Conservation (phyloP, 805 yeast species). For the Metschnikowia gelsemii region DNA sequence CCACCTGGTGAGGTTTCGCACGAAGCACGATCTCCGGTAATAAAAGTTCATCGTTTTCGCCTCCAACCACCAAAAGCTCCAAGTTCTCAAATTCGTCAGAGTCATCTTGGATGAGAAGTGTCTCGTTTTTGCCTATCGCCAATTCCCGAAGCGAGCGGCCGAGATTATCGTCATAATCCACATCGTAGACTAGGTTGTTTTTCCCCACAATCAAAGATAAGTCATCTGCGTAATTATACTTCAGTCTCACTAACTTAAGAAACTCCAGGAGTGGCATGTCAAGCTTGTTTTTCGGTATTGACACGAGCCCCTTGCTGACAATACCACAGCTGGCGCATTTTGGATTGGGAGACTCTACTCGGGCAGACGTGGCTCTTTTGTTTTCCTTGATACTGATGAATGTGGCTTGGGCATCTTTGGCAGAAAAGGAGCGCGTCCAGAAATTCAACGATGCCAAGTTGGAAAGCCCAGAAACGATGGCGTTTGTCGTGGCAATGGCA, state of each 20-base stretch:
- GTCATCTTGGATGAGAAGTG: slow-evolving; percentile 76
- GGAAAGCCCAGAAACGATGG: slow-evolving; percentile 88
- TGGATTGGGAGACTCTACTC: slow-evolving; percentile 59
- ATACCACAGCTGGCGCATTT: slow-evolving; percentile 67
- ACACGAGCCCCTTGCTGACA: slow-evolving; percentile 31
- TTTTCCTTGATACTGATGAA: slow-evolving; percentile 49
- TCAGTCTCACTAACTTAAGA: slow-evolving; percentile 46
- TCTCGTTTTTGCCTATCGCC: slow-evolving; percentile 59
- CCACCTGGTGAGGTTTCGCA: slow-evolving; percentile 4
- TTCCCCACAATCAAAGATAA: slow-evolving; percentile 61
- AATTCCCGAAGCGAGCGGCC: slow-evolving; percentile 45
- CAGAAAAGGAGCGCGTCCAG: slow-evolving; percentile 36
- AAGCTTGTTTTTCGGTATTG: slow-evolving; percentile 37
- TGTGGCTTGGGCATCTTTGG: slow-evolving; percentile 29
- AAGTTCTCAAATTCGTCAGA: slow-evolving; percentile 62
- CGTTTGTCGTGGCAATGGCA: slow-evolving; percentile 97
- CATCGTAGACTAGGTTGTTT: slow-evolving; percentile 70
- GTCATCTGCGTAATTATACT: slow-evolving; percentile 53
- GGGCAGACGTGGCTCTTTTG: slow-evolving; percentile 64
- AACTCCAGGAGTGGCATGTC: slow-evolving; percentile 48
- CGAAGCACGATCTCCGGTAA: slow-evolving; percentile 23
- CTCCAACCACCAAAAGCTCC: slow-evolving; percentile 53
- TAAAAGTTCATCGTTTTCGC: slow-evolving; percentile 1
- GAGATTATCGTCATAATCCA: slow-evolving; percentile 81
- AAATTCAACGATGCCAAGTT: slow-evolving; percentile 66